These are phyloP conservation scores for Geranomyces michiganensis DNA, from an alignment of 192 early-diverging fungal genomes.

Conservation along the genomic window DNA sequence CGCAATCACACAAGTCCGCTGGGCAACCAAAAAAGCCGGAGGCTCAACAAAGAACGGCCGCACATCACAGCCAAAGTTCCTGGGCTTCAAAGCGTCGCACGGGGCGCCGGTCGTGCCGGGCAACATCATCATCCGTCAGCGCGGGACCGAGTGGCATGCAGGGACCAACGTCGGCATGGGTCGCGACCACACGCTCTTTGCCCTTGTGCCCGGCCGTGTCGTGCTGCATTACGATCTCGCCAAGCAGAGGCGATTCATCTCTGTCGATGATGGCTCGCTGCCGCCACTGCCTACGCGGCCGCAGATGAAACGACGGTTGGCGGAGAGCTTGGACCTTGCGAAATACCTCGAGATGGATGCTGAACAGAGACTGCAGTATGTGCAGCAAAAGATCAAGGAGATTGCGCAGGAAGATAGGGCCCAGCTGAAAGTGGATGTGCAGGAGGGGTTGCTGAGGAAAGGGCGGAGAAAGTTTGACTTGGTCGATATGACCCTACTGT, in stretches of 20 bases:
- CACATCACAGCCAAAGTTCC: conserved; percentile 54
- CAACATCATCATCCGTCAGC: conserved; percentile 52
- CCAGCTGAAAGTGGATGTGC: conserved; percentile 19
- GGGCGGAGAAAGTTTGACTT: conserved; percentile 41
- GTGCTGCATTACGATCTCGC: conserved; percentile 51
- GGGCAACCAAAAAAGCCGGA: conserved; percentile 57
- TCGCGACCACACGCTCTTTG: conserved; percentile 52
- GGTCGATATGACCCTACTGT: conserved; percentile 55
- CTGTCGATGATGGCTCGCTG: conserved; percentile 43
- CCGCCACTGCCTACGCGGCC: conserved; percentile 26
- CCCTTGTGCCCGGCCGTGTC: conserved; percentile 44
- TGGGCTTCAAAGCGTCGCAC: conserved; percentile 51
- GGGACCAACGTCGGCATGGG: conserved; percentile 50
- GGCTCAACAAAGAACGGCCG: conserved; percentile 56
- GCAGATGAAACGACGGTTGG: conserved; percentile 49
- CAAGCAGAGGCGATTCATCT: conserved; percentile 40
- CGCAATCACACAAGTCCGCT: conserved; percentile 41
- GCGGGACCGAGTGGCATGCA: conserved; percentile 50
- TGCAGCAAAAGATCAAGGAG: conserved; percentile 41
- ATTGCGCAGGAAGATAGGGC: conserved; percentile 37
- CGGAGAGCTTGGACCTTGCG: conserved; percentile 42
- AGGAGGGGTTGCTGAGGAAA: conserved; percentile 28
- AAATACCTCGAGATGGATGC: conserved; percentile 44
- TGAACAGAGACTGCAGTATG: conserved; percentile 39
- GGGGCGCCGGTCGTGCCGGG: conserved; percentile 44